Evolutionary conservation across 2,329 filamentous ascomycete genomes (phyloP), one percentile per base, ranked within the genome.

Genomic region (Pseudogymnoascus sp.): DNA sequence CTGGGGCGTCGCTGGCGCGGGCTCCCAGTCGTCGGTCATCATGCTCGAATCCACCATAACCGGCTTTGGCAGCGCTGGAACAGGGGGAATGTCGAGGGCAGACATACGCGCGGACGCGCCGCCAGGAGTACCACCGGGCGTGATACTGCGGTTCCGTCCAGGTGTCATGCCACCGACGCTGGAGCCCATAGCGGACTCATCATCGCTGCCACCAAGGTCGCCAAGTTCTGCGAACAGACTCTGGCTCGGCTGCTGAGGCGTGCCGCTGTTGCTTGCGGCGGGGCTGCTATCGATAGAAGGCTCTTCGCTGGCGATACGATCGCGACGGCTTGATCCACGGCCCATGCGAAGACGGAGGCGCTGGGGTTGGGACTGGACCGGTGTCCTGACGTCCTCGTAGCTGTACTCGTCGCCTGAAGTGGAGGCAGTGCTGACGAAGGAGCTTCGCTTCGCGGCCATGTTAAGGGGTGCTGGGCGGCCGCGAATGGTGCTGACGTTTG

Each of bases 191-290:
- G 76, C 71, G 64, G 76, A 79, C 62, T 89, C 87, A 66, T 88
- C 88, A 66, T 91, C 90, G 68, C 89, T 88, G 67, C 72, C 79
- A 63, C 86, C 85, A 46, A 97, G 79, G 68, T 91, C 90, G 62
- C 89, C 91, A 43, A 99, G 82, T 75, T 99, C 95, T 42, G 92
- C 92, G 73, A 95, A 96, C 60, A 99, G 80, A 71, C 89, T 97
- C 78, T 96, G 90, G 14, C 85, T 83, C 0, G 59, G 59, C 12
- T 60, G 59, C 63, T 82, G 77, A 8, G 84, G 79, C 2, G 82
- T 84, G 53, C 77, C 77, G 62, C 77, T 71, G 56, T 74, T 74
- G 66, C 78, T 82, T 71, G 84, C 85, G 59, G 81, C 80, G 16
- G 84, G 86, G 65, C 86, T 89, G 71, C 83, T 82, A 46, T 81